Evolutionary conservation across 495 filamentous ascomycete species (phyloP).

Genomic region (Penicillium antarcticum): DNA sequence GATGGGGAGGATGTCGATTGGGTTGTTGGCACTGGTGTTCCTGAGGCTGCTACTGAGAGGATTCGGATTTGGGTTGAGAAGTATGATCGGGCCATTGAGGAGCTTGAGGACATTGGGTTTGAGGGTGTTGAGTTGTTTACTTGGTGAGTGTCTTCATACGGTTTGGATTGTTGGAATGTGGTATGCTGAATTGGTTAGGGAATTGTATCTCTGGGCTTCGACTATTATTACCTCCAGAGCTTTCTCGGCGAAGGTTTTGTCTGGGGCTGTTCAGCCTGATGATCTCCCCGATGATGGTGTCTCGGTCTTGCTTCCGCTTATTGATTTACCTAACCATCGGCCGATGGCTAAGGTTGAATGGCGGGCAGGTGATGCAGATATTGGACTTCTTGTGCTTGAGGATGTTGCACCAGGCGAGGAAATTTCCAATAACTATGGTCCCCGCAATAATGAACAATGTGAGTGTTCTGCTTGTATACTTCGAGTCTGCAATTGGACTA

Average conservation of each 20-base stretch:
- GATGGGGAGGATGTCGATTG: conserved; percentile 53
- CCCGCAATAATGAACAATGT: conserved; percentile 65
- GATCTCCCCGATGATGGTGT: conserved; percentile 35
- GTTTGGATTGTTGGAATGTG: background rate
- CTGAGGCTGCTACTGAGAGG: conserved; percentile 41
- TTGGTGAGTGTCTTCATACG: conserved; percentile 32
- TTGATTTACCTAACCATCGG: conserved; percentile 61
- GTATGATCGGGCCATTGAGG: conserved; percentile 38
- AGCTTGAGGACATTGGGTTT: conserved; percentile 36
- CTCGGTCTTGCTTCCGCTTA: conserved; percentile 57
- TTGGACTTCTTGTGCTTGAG: conserved; percentile 49
- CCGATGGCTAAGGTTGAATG: conserved; percentile 58
- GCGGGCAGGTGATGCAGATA: conserved; percentile 46
- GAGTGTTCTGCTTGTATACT: conserved; percentile 13
- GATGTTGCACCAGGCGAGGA: conserved; percentile 46
- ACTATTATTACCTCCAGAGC: conserved; percentile 59
- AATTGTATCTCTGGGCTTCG: conserved; percentile 62
- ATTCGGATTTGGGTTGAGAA: conserved; percentile 45
- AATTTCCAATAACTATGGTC: conserved; percentile 67
- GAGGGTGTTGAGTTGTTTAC: conserved; percentile 33
- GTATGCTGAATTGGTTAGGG: conserved; percentile 39
- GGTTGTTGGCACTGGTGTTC: conserved; percentile 60
- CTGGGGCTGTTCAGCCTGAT: conserved; percentile 30
- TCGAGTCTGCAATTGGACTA: background rate
- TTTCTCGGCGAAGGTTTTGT: conserved; percentile 46